These are phyloP conservation scores for Ceratocystis colombiana DNA, from an alignment of 2,329 filamentous ascomycete species.

Conservation along the genomic window DNA sequence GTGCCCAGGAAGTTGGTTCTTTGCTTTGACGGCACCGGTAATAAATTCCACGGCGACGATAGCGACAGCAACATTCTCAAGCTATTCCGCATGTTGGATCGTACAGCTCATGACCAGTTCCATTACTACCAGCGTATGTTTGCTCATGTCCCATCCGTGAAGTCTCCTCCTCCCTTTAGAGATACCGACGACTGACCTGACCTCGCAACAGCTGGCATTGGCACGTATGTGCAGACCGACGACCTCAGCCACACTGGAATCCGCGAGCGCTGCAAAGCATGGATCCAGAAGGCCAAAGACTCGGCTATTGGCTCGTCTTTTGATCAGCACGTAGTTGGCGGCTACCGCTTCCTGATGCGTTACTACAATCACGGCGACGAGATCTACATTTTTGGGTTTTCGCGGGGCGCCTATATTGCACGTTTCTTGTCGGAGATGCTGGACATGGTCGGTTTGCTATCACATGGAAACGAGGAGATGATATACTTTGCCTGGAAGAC, in stretches of 20 bases:
- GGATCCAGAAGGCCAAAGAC: constrained; percentile 65
- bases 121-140: constrained; percentile 53
- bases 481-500: constrained; percentile 75
- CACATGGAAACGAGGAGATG: constrained; percentile 77
- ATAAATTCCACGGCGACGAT: constrained; percentile 53
- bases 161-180: not conserved
- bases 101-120: constrained; percentile 50
- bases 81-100: constrained; percentile 59
- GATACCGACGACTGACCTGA: constrained; percentile 17
- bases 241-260: constrained; percentile 49
- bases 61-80: constrained; percentile 58
- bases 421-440: constrained; percentile 75
- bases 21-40: constrained; percentile 55
- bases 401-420: constrained; percentile 61
- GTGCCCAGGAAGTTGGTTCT: constrained; percentile 43
- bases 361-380: constrained; percentile 56
- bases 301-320: constrained; percentile 72
- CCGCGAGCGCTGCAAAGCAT: constrained; percentile 50
- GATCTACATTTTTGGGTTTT: constrained; percentile 67
- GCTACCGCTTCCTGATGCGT: constrained; percentile 69
- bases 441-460: constrained; percentile 68
- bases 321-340: constrained; percentile 71
- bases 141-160: rapidly evolving
- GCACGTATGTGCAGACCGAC: constrained; percentile 57
- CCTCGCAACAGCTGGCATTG: constrained; percentile 49